Conservation (phyloP, 805 yeast species). For the Lipomyces orientalis region DNA sequence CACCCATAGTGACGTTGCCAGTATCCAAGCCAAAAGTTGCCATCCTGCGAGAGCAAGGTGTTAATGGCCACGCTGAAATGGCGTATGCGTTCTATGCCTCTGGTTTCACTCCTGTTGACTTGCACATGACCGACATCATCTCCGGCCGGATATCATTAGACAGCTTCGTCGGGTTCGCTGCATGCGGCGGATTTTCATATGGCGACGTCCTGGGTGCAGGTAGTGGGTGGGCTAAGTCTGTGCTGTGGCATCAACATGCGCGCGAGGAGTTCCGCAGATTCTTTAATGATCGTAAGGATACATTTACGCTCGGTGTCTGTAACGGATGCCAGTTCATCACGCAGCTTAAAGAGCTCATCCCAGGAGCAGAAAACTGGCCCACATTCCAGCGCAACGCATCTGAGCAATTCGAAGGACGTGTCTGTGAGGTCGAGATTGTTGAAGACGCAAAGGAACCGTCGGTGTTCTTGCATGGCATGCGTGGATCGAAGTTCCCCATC, state of each 20-base stretch:
- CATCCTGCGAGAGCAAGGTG: constrained; percentile 97
- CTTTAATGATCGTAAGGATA: constrained; percentile 84
- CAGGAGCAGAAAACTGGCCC: constrained; percentile 97
- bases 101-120: constrained; percentile 92
- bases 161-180: constrained; percentile 90
- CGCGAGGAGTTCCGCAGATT: constrained; percentile 77
- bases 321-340: constrained; percentile 97
- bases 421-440: constrained; percentile 80
- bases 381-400: constrained; percentile 86
- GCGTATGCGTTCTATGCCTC: constrained; percentile 96
- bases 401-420: constrained; percentile 97
- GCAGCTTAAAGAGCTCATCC: constrained; percentile 81
- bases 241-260: constrained; percentile 78
- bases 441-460: constrained; percentile 55
- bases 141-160: constrained; percentile 72
- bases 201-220: constrained; percentile 99
- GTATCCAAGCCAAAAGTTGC: constrained; percentile 81
- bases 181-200: constrained; percentile 98
- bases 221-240: constrained; percentile 98
- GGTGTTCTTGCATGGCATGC: constrained; percentile 86
- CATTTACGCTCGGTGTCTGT: constrained; percentile 98
- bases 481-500: constrained; percentile 91
- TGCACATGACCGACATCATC: constrained; percentile 93
- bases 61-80: constrained; percentile 97
- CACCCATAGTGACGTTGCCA: constrained; percentile 9